These are phyloP conservation scores for Fraxinus paxiana DNA, from an alignment of 305 asterid genomes.

Conservation along the genomic window DNA sequence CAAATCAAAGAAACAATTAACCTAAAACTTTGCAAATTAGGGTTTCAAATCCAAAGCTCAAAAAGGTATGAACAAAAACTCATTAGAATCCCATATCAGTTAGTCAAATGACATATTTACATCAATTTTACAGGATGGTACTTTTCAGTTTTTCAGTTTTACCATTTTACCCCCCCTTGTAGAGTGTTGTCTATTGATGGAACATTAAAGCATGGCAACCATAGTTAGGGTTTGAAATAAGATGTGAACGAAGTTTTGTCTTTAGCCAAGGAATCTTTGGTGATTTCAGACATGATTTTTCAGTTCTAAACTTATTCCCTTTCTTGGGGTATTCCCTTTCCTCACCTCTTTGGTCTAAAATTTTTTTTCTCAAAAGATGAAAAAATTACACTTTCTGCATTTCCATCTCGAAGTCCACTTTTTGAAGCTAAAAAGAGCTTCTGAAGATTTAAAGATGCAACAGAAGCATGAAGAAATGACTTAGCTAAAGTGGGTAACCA, in stretches of 20 bases:
- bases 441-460: constrained; percentile 5
- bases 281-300: constrained; percentile 43
- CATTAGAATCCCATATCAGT: constrained; percentile 18
- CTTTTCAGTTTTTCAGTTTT: constrained; percentile 24
- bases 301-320: constrained; percentile 31
- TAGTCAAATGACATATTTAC: constrained; percentile 23
- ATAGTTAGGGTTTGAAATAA: constrained; percentile 43
- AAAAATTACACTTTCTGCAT: constrained; percentile 23
- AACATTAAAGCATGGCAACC: constrained; percentile 31
- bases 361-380: constrained; percentile 28
- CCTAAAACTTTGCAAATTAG: constrained; percentile 43
- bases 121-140: constrained; percentile 19
- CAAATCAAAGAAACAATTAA: constrained; percentile 30
- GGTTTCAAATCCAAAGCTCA: constrained; percentile 32
- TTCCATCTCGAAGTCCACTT: constrained; percentile 19
- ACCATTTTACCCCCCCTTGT: constrained; percentile 38
- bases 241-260: constrained; percentile 14
- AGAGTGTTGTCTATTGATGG: background rate
- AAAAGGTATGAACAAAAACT: constrained; percentile 27
- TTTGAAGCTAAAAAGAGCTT: constrained; percentile 13
- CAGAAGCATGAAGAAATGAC: constrained; percentile 13
- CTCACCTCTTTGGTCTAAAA: constrained; percentile 21
- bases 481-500: constrained; percentile 4
- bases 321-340: constrained; percentile 25
- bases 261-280: constrained; percentile 48